Evolutionary conservation across 1,284 basidiomycete genomes (phyloP), one percentile per base, ranked within the genome.

Genomic region (Vanrija sp.): DNA sequence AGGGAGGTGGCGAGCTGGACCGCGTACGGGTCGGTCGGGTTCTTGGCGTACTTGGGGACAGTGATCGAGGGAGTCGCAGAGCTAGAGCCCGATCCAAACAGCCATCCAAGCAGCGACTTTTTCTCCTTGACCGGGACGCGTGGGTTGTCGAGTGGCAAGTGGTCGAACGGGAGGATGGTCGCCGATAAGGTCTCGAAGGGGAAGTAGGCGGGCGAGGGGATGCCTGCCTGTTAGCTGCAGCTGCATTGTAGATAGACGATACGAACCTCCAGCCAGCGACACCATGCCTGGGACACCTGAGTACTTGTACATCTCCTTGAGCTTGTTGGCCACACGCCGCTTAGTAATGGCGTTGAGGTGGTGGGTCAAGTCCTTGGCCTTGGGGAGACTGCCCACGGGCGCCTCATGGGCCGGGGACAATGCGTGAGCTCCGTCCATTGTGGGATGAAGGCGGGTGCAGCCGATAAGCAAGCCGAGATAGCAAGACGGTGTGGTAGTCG

Each of bases 1-100:
- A 93, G 78, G 15, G 84, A 80, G 9, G 77, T 78, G 0, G 84
- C 78, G 6, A 93, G 78, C 67, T 86, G 85, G 38, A 90, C 69
- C 4, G 70, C 69, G 7, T 59, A 61, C 1, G 71, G 63, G 45
- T 78, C 78, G 7, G 56, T 22, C 3, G 72, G 63, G 41, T 68
- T 57, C 15, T 62, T 55, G 7, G 65, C 55, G 67, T 69, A 61
- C 73, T 88, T 90, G 6, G 83, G 83, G 27, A 91, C 78, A 4
- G 77, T 78, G 51, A 89, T 73, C 2, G 59, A 59, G 18, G 6
- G 75, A 64, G 41, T 79, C 75, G 61, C 51, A 2, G 9, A 14
- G 31, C 31, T 31, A 9, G 31, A 31, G 31, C 19, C 19, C 8
- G 38, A 39, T 12, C 38, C 52, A 19, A 91, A 84, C 15, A 88